A percentile compares a stretch with the other conserved stretches of the same genome.
phyloP scores from a whole-genome alignment of 495 filamentous ascomycete genomes.

The Penicillium roqueforti region DNA sequence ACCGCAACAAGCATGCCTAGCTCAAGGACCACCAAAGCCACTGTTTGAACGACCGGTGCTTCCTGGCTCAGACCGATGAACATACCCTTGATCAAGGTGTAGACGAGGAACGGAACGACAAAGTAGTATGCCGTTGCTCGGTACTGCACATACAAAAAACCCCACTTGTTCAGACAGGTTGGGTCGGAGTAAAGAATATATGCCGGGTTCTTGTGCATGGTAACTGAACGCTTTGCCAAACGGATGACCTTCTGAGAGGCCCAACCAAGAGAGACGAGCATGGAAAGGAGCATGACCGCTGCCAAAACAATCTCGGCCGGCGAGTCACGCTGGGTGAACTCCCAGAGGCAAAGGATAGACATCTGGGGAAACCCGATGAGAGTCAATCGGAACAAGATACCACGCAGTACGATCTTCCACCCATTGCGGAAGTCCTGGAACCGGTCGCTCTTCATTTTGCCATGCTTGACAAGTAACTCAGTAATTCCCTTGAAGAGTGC shows the following conservation, averaged over 20 bases:
- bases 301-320: slow-evolving; percentile 83
- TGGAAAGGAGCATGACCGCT: slow-evolving; percentile 81
- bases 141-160: slow-evolving; percentile 97
- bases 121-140: slow-evolving; percentile 97
- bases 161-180: slow-evolving; percentile 92
- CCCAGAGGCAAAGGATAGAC: slow-evolving; percentile 88
- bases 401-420: slow-evolving; percentile 82
- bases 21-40: slow-evolving; percentile 84
- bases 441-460: slow-evolving; percentile 79
- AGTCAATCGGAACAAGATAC: slow-evolving; percentile 85
- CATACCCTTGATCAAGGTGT: slow-evolving; percentile 81
- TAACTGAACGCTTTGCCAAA: slow-evolving; percentile 80
- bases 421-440: slow-evolving; percentile 93
- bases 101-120: slow-evolving; percentile 75
- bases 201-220: slow-evolving; percentile 92
- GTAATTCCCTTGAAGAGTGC: slow-evolving; percentile 73
- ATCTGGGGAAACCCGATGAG: slow-evolving; percentile 95
- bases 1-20: slow-evolving; percentile 72
- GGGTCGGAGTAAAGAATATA: slow-evolving; percentile 98
- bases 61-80: slow-evolving; percentile 84
- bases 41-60: slow-evolving; percentile 71
- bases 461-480: slow-evolving; percentile 66
- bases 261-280: slow-evolving; percentile 77
- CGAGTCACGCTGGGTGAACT: slow-evolving; percentile 82
- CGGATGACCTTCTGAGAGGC: slow-evolving; percentile 84